Base-by-base conservation (phyloP, 768 basidiomycete genomes). In the Leccinum subgranulosum region DNA sequence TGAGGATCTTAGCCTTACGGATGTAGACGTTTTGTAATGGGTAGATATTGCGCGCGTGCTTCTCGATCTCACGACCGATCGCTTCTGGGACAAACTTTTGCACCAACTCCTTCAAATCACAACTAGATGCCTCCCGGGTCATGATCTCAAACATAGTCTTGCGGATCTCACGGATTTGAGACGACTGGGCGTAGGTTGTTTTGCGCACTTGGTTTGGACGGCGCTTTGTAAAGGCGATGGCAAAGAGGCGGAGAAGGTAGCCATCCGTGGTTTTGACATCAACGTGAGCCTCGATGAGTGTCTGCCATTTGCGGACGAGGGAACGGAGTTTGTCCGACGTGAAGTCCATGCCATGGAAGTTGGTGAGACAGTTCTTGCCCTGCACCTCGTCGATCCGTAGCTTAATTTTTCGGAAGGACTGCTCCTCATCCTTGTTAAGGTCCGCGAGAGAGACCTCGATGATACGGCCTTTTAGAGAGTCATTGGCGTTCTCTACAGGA, bases 321-420 rank as follows among this genome's bases (percentile, higher is more conserved):
- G 97, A 98, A 56, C 97, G 94, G 64, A 98, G 88, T 79, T 98
- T 98, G 87, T 99, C 97, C 58, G 96, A 97, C 61, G 97, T 98
- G 81, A 99, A 98, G 81, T 96, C 93, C 96, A 99, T 98, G 75
- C 97, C 97, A 77, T 96, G 91, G 92, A 99, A 99, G 79, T 95
- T 96, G 75, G 97, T 98, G 55, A 98, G 84, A 83, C 94, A 97
- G 83, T 94, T 97, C 83, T 95, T 96, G 80, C 97, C 97, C 79
- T 97, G 90, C 59, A 93, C 82, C 70, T 94, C 92, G 73, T 98
- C 95, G 70, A 98, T 84, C 71, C 94, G 92, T 75, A 99, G 87
- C 81, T 95, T 94, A 75, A 99, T 95, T 85, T 99, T 98, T 73
- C 97, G 88, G 92, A 95, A 99, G 56, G 93, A 87, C 73, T 98